A percentile compares a stretch with the other conserved stretches of the same genome.
These are phyloP conservation scores for Balakata baccata DNA, from an alignment of 345 rosid species.

Conservation along the genomic window DNA sequence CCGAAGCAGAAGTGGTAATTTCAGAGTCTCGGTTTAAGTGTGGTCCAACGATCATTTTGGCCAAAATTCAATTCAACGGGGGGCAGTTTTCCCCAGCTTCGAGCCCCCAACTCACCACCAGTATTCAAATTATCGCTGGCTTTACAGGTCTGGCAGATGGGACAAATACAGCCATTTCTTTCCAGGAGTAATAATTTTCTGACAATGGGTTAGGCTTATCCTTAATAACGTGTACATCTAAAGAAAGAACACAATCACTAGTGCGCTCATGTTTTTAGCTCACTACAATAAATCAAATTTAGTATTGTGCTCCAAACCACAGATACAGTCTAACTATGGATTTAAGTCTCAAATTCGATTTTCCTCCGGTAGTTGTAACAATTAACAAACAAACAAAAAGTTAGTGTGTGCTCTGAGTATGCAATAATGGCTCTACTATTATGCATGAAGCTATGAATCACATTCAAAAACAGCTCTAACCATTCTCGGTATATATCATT, in stretches of 20 bases:
- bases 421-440: background rate
- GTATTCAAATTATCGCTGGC: constrained; percentile 1
- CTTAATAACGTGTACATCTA: background rate
- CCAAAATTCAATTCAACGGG: background rate
- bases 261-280: background rate
- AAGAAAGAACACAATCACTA: background rate
- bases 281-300: too few relatives aligned
- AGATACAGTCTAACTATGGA: too few relatives aligned
- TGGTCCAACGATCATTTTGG: background rate
- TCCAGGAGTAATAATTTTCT: constrained; percentile 4
- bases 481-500: background rate
- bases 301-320: too few relatives aligned
- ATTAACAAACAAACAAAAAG: too few relatives aligned
- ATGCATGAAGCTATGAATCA: background rate
- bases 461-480: background rate
- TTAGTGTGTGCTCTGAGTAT: too few relatives aligned
- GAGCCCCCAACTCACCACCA: constrained; percentile 11
- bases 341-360: too few relatives aligned
- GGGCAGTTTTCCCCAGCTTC: constrained; percentile 12
- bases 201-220: background rate
- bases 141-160: background rate
- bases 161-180: background rate
- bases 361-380: too few relatives aligned
- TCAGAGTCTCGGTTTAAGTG: background rate
- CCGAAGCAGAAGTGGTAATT: background rate